Conservation (phyloP, 352 stramenopile genomes). For the Phytophthora syringae region DNA sequence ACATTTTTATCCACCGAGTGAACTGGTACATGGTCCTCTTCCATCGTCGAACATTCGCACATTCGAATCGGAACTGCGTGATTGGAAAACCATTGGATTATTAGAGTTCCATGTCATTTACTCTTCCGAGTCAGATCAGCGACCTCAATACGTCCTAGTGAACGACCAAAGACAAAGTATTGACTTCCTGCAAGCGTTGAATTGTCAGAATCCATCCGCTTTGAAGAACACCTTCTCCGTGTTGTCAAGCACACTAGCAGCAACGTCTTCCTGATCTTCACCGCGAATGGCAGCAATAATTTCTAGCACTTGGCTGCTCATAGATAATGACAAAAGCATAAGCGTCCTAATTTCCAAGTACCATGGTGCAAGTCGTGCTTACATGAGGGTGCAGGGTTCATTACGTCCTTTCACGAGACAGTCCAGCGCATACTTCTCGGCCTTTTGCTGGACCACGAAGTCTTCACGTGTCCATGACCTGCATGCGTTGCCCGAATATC, state of each 20-base stretch:
- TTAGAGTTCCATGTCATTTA: conserved; percentile 38
- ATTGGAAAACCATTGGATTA: conserved; percentile 38
- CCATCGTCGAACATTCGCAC: too few relatives aligned
- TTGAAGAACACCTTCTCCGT: conserved; percentile 76
- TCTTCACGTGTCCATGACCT: conserved; percentile 89
- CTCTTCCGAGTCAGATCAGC: conserved; percentile 16
- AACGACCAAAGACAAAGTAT: too few relatives aligned
- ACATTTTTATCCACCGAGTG: too few relatives aligned
- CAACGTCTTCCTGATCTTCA: conserved; percentile 55
- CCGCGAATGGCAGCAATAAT: conserved; percentile 73
- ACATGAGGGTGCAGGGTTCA: conserved; percentile 96
- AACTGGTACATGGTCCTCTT: too few relatives aligned
- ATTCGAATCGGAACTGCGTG: conserved; percentile 43
- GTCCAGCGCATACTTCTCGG: conserved; percentile 92
- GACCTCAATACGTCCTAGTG: conserved; percentile 30
- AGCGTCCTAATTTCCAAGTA: neutral
- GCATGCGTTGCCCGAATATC: conserved; percentile 96
- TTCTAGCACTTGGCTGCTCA: conserved; percentile 82
- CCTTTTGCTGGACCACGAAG: conserved; percentile 90
- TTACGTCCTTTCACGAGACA: conserved; percentile 95
- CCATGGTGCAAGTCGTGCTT: conserved; percentile 53
- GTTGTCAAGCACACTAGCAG: conserved; percentile 59
- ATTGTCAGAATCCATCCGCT: neutral
- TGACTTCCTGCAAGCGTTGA: neutral
- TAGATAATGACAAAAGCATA: neutral